Evolutionary conservation across 495 filamentous ascomycete species (phyloP), one percentile per base, ranked within the genome.

Genomic region (Trichoderma asperelloides): DNA sequence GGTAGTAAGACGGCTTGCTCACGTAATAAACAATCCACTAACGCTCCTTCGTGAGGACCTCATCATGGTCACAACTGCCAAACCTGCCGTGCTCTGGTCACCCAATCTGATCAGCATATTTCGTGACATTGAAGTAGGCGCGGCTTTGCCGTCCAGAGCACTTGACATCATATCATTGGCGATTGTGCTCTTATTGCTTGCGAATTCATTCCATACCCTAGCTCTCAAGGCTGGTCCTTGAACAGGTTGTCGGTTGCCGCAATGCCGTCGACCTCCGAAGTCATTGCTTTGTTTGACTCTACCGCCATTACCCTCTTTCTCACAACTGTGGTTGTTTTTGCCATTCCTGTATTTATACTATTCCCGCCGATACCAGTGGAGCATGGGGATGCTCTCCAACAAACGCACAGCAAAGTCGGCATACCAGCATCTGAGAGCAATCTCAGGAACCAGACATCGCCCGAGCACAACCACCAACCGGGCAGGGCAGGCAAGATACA

Each of bases 401-500:
- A 81, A 66, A 83, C 81, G 2, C 81, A 83, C 67, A 69, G 68
- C 5, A 74, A 68, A 37, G 63, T 79, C 43, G 80, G 81, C 45
- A 60, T 82, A 27, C 68, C 69, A 25, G 67, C 66, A 0, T 67
- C 79, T 37, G 76, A 81, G 71, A 75, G 81, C 41, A 80, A 79
- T 39, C 67, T 84, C 63, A 76, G 76, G 30, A 75, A 71, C 27
- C 71, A 79, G 64, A 69, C 75, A 68, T 70, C 69, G 18, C 76
- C 79, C 25, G 78, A 78, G 55, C 74, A 78, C 63, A 71, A 77
- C 28, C 71, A 74, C 57, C 70, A 69, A 55, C 69, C 51, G 18
- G 71, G 70, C 37, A 49, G 68, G 16, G 66, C 69, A n/a, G 70
- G 70, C 1, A 76, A 55, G 57, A 80, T 97, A 70, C 92, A 92